Percentiles rank a stretch among this genome's conserved stretches.
Evolutionary conservation across 1,139 yeast species (phyloP).

Genomic region (Insectozyma bohioensis): DNA sequence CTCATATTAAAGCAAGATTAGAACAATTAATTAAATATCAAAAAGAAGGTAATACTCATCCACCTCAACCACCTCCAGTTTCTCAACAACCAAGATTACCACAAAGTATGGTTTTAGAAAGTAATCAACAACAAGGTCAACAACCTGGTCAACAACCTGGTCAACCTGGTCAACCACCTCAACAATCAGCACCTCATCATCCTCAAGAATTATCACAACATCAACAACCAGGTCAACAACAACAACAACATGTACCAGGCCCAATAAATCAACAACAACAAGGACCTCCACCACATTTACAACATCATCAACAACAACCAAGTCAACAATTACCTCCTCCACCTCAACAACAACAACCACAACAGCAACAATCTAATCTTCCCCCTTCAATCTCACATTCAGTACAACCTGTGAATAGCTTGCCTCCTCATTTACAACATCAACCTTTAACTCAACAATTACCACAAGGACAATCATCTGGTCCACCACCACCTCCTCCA

Average conservation of each 20-base stretch:
- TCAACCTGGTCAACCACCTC: slow-evolving; percentile 12
- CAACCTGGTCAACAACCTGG: slow-evolving; percentile 24
- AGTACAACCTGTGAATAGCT: too few relatives aligned
- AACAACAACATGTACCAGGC: slow-evolving; percentile 3
- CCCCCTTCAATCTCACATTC: too few relatives aligned
- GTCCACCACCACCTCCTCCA: neutral
- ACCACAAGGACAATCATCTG: slow-evolving; percentile 5
- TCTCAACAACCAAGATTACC: slow-evolving; percentile 59
- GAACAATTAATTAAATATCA: slow-evolving; percentile 79
- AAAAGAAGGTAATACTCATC: slow-evolving; percentile 68
- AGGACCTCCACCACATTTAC: slow-evolving; percentile 3
- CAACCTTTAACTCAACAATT: neutral
- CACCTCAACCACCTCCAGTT: slow-evolving; percentile 69
- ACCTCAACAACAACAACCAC: slow-evolving; percentile 1
- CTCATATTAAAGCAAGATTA: slow-evolving; percentile 89
- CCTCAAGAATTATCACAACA: slow-evolving; percentile 7
- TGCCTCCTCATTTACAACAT: slow-evolving; percentile 4
- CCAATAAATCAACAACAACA: slow-evolving; percentile 11
- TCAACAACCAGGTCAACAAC: slow-evolving; percentile 7
- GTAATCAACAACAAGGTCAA: slow-evolving; percentile 35
- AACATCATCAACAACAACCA: slow-evolving; percentile 1
- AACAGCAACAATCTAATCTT: slow-evolving; percentile 7
- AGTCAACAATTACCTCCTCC: neutral
- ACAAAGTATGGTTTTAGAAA: slow-evolving; percentile 58
- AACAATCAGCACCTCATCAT: slow-evolving; percentile 14